Evolutionary conservation across 768 basidiomycete genomes (phyloP), one percentile per base, ranked within the genome.

Genomic region (Tephrocybe sp.): DNA sequence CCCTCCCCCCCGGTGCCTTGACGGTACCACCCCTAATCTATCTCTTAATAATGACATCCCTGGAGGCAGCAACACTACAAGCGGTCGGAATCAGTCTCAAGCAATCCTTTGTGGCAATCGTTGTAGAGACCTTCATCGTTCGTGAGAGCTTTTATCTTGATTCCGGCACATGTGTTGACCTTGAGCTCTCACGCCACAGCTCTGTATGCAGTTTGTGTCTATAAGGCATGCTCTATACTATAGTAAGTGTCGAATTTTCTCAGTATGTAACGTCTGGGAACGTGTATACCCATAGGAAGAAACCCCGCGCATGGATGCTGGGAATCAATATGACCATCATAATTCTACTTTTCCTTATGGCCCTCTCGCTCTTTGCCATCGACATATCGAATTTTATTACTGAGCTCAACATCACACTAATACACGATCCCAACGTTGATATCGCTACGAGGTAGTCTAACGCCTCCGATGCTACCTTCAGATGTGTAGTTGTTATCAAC

Each of bases 151-250:
- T 15, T 35, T 11, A 5, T 11, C n/a, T 35, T 35, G 6, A 5
- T 35, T 5, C 16, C n/a, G 8, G 5, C 34, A 6, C 5, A 5
- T 35, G n/a, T 5, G 8, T 11, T 5, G 32, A 32, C 16, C 32
- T 25, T 9, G 6, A n/a, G n/a, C n/a, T n/a, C n/a, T 21, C 31
- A 19, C 34, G 16, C 24, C 44, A 9, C 16, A 52, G 51, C 51
- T 2, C 31, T 52, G 7, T 52, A 52, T 24, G 37, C 37, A 15
- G 31, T 46, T 15, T 52, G 38, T 16, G 51, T 35, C 15, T 45
- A 27, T 26, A 52, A 52, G 38, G 51, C 51, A 36, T 47, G 44
- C 27, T 42, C 38, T 6, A 42, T 52, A 22, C 13, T 52, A 5
- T 22, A 16, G 51, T 43, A 41, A 39, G 3, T 32, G 6, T n/a